A percentile compares a stretch with the other conserved stretches of the same genome.
Evolutionary conservation across 805 yeast genomes (phyloP).

Genomic region (Suhomyces tanzawaensis): DNA sequence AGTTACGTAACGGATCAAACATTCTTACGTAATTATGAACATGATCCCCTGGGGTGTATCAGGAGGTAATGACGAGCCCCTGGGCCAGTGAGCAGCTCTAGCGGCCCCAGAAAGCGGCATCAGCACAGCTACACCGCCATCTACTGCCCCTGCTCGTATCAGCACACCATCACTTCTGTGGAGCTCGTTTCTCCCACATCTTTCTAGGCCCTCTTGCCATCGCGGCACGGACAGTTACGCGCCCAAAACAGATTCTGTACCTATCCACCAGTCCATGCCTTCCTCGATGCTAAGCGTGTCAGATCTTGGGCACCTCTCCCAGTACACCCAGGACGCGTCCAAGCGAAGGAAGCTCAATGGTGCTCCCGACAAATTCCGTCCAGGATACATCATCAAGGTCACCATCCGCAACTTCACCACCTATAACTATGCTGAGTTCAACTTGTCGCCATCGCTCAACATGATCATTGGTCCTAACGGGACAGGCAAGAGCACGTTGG

Average conservation of each 20-base stretch:
- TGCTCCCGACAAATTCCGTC: slow-evolving; percentile 14
- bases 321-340: background rate
- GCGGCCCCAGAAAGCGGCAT: too few relatives aligned
- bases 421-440: slow-evolving; percentile 65
- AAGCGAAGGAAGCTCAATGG: slow-evolving; percentile 9
- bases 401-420: slow-evolving; percentile 65
- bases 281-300: background rate
- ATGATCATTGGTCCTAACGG: slow-evolving; percentile 97
- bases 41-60: too few relatives aligned
- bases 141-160: too few relatives aligned
- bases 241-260: too few relatives aligned
- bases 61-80: too few relatives aligned
- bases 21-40: background rate
- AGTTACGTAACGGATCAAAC: background rate
- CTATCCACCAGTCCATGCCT: too few relatives aligned
- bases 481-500: slow-evolving; percentile 89
- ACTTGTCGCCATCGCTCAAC: slow-evolving; percentile 78
- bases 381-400: slow-evolving; percentile 53
- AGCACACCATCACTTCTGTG: too few relatives aligned
- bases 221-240: too few relatives aligned
- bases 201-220: too few relatives aligned
- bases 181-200: too few relatives aligned
- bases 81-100: too few relatives aligned
- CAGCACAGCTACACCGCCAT: too few relatives aligned
- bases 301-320: slow-evolving; percentile 5